Evolutionary conservation across 805 yeast species (phyloP), one percentile per base, ranked within the genome.

Genomic region (Dipodascus albidus): DNA sequence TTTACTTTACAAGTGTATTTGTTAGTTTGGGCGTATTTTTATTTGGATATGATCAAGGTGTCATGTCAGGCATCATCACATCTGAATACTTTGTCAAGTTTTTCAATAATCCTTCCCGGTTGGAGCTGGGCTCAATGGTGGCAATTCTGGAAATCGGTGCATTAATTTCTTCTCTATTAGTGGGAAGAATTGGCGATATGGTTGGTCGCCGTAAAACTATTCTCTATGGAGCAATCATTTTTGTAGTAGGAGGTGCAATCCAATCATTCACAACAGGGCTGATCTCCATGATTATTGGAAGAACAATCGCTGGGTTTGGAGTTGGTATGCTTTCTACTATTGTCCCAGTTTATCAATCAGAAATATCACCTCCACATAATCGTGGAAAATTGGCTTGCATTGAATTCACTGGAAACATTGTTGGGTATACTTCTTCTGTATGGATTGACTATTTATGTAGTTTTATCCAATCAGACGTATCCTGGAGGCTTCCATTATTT

Each of bases 101-200:
- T 67, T 89, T 87, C 68, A 64, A 81, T 59, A 62, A 85, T 49
- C 97, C 97, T 1, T 70, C 82, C 2, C 77, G 93, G 15, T 76
- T 87, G 1, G 76, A 79, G 56, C 79, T 88, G 47, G 97, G 96
- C 22, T 79, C 91, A 1, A 84, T 89, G 77, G 93, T 89, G 11
- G 89, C 96, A 15, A 84, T 89, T 53, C 72, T 89, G 53, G 96
- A 89, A 68, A 76, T 89, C 27, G 96, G 97, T 47, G 96, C 96
- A 0, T 72, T 88, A 65, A 68, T 85, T 0, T 81, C 91, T 2
- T 85, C 96, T 2, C 70, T 90, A 17, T 64, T 79, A 50, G 87
- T 88, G 1, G 93, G 96, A 1, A 72, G 80, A 53, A 69, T 88
- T n/a, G 86, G 90, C 47, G 96, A 90, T 64, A 74, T 72, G 55